Evolutionary conservation across 106 monocot genomes (phyloP), one percentile per base, ranked within the genome.

Genomic region (Hemerocallis citrina): DNA sequence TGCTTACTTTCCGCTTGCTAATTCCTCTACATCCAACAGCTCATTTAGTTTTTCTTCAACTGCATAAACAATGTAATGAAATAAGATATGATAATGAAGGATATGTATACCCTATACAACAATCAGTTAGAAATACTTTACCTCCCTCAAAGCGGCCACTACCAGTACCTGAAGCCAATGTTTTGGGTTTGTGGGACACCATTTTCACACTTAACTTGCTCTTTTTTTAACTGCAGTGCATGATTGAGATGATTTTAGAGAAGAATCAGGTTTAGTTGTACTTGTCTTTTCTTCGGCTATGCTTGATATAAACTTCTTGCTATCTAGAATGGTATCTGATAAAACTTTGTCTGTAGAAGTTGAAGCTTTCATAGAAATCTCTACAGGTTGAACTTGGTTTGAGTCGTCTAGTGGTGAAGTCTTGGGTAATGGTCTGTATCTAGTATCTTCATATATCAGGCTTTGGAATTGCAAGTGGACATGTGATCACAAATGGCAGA

Each of bases 41-140:
- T 77, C 75, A 56, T 79, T 91, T 16, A 98, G 81, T 77, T 82
- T 87, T 62, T 77, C 79, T 54, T 92, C 81, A 79, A 98, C 96
- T 98, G 76, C 61, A 76, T 29, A 34, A 52, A 57, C 19, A 38
- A 60, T 50, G 46, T 67, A n/a, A 32, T 33, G 24, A 34, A 49
- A 31, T 54, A 40, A 30, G 28, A 43, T 52, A 42, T 7, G 1
- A 55, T n/a, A n/a, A n/a, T n/a, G 2, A 52, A 36, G n/a, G 32
- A 1, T 58, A 3, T 37, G 16, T 4, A 45, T 16, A n/a, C n/a
- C n/a, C n/a, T n/a, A n/a, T n/a, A n/a, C n/a, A n/a, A 13, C 45
- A 29, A 10, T 15, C 12, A 69, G 13, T 62, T 19, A 57, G n/a
- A n/a, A n/a, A n/a, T n/a, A n/a, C n/a, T 32, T 56, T 86, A 95